Base-by-base conservation (phyloP, 768 basidiomycete species). In the Podaxis carcinomalis region DNA sequence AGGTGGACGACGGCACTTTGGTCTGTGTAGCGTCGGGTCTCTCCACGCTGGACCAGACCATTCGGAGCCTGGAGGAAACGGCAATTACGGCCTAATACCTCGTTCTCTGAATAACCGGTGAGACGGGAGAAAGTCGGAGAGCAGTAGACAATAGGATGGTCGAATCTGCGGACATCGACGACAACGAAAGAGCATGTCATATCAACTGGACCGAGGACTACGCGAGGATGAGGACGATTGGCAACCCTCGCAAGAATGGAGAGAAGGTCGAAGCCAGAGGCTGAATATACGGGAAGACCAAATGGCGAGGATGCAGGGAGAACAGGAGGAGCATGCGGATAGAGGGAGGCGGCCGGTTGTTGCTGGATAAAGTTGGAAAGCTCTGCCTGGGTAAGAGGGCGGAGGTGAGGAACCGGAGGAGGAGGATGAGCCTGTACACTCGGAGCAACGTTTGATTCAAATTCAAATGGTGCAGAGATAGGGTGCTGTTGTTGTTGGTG, bases 141-240 rank as follows among this genome's bases (percentile, higher is more conserved):
- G 59, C 92, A 94, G 67, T 97, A 98, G 4, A 98, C 87, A 70
- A 98, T 89, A 13, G 96, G 93, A 35, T 77, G 76, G 71, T 99
- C 97, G 64, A 84, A 83, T 58, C 90, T 77, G 4, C 90, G 83
- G 23, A 88, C 83, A 70, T 99, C 97, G 47, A 87, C 88, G 42
- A 99, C 90, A 67, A 92, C 82, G 73, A 98, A 99, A n/a, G 89
- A 85, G 70, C 93, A 95, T 5, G 90, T 89, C 62, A 94, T 77
- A 73, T 99, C 96, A 28, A 98, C 92, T 0, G 96, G 93, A 14
- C 97, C 96, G 16, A 98, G 82, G 9, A 79, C 74, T 46, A 98
- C 82, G 61, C 77, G 83, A 1, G 93, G 92, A 66, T 89, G 82
- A 0, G 85, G 85, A 5, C 95, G 83, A 14, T 78, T 82, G 5